Evolutionary conservation across 495 filamentous ascomycete genomes (phyloP).

Genomic region (Tuber microsphaerosporum): DNA sequence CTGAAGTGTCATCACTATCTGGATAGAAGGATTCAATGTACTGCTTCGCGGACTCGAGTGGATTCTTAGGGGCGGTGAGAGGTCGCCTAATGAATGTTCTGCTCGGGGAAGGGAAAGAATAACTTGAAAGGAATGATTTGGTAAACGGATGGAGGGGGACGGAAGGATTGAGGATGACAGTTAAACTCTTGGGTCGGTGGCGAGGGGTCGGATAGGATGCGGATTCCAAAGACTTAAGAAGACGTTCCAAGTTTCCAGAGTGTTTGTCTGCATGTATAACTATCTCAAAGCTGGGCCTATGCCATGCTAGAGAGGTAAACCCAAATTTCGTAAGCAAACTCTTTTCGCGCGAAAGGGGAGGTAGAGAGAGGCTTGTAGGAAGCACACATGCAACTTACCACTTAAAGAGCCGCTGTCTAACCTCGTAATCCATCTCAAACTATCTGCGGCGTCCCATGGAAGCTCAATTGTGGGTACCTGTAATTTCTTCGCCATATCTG

Average conservation of each 20-base stretch:
- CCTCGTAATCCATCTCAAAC: constrained; percentile 58
- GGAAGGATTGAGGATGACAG: constrained; percentile 58
- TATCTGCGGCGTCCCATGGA: constrained; percentile 48
- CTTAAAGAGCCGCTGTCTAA: constrained; percentile 55
- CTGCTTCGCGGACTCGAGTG: constrained; percentile 49
- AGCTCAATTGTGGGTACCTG: constrained; percentile 51
- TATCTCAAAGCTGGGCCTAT: constrained; percentile 55
- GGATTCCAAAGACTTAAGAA: constrained; percentile 54
- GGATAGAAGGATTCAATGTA: constrained; percentile 62
- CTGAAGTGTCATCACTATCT: constrained; percentile 50
- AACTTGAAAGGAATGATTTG: constrained; percentile 48
- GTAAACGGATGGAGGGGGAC: constrained; percentile 49
- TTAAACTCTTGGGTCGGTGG: constrained; percentile 45
- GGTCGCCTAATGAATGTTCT: constrained; percentile 51
- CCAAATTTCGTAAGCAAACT: constrained; percentile 14
- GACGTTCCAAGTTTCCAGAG: constrained; percentile 55
- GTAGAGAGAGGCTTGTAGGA: constrained; percentile 15
- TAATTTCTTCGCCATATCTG: constrained; percentile 44
- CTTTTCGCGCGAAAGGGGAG: constrained; percentile 6
- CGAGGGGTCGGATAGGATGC: constrained; percentile 54
- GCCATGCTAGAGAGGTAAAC: constrained; percentile 47
- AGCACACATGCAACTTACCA: constrained; percentile 42
- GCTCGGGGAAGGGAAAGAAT: constrained; percentile 50
- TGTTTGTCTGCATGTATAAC: constrained; percentile 55
- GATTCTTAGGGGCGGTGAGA: constrained; percentile 39